Conservation (phyloP, 495 filamentous ascomycete genomes). For the Geoglossum glabrum region DNA sequence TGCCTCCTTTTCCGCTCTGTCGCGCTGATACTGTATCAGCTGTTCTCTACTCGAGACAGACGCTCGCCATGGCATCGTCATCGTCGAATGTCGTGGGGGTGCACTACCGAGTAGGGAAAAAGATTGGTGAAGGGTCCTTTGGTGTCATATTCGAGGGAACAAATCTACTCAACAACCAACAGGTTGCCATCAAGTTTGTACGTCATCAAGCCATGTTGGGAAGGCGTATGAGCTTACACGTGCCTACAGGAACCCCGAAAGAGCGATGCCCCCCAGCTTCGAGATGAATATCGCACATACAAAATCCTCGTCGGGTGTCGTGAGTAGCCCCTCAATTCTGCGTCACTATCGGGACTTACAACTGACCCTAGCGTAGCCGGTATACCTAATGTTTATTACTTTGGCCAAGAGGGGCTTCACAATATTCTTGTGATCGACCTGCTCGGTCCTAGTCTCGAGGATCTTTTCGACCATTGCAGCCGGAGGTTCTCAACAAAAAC, state of each 20-base stretch:
- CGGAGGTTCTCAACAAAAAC: conserved; percentile 92
- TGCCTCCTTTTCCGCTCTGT: neutral
- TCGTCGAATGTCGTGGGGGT: conserved; percentile 98
- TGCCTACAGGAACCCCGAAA: conserved; percentile 73
- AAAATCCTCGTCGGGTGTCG: conserved; percentile 98
- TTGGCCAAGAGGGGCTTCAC: conserved; percentile 94
- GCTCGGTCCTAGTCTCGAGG: conserved; percentile 86
- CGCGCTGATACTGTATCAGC: neutral
- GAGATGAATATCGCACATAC: conserved; percentile 98
- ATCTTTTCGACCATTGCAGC: conserved; percentile 96
- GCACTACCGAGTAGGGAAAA: conserved; percentile 97
- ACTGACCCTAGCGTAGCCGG: conserved; percentile 40
- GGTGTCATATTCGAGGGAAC: conserved; percentile 98
- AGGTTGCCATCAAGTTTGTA: conserved; percentile 99
- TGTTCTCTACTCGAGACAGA: neutral
- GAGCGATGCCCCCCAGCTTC: conserved; percentile 91
- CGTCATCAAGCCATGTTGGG: conserved; percentile 21
- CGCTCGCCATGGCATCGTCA: conserved; percentile 56
- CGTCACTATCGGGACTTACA: conserved; percentile 2
- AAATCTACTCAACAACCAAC: conserved; percentile 96
- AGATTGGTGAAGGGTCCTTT: conserved; percentile 97
- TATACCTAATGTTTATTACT: conserved; percentile 99
- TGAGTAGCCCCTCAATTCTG: conserved; percentile 32
- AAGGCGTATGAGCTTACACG: neutral
- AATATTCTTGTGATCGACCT: conserved; percentile 99